phyloP scores from a whole-genome alignment of 768 basidiomycete species.

The Tulasnella sp. region DNA sequence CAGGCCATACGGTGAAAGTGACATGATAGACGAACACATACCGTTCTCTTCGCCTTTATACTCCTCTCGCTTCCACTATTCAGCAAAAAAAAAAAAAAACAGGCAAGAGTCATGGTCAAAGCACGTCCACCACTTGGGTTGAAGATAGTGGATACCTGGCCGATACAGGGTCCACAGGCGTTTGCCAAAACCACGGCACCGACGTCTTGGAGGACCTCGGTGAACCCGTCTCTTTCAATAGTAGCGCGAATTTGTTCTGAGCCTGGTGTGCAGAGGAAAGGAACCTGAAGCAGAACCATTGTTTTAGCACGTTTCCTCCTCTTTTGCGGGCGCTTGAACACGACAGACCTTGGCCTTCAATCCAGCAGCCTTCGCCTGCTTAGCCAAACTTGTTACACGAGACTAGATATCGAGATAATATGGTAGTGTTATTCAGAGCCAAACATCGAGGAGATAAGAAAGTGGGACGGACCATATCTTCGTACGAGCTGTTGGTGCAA shows the following conservation, averaged over 20 bases:
- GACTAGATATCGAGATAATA: conserved; percentile 44
- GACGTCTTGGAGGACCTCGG: conserved; percentile 69
- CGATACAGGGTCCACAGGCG: conserved; percentile 98
- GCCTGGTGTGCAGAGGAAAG: conserved; percentile 82
- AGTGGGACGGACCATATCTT: conserved; percentile 63
- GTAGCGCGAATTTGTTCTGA: conserved; percentile 97
- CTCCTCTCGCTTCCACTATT: conserved; percentile 86
- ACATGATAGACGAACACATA: conserved; percentile 27
- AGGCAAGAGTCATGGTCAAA: neutral
- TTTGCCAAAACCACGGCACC: conserved; percentile 95
- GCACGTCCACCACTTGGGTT: neutral
- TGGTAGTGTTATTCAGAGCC: neutral
- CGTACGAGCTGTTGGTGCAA: conserved; percentile 99
- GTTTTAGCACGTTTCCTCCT: neutral
- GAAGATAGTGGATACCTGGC: conserved; percentile 50
- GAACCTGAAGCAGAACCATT: conserved; percentile 41
- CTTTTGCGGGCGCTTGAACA: neutral
- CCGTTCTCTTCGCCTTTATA: conserved; percentile 86
- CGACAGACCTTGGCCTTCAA: conserved; percentile 57
- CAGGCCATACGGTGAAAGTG: conserved; percentile 18
- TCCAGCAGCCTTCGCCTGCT: conserved; percentile 79
- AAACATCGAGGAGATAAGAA: neutral
- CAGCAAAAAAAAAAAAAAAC: neutral
- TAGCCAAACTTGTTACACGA: conserved; percentile 81
- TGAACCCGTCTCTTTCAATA: conserved; percentile 89